Evolutionary conservation across 1,284 basidiomycete genomes (phyloP).

Genomic region (Sphagnurus paluster): DNA sequence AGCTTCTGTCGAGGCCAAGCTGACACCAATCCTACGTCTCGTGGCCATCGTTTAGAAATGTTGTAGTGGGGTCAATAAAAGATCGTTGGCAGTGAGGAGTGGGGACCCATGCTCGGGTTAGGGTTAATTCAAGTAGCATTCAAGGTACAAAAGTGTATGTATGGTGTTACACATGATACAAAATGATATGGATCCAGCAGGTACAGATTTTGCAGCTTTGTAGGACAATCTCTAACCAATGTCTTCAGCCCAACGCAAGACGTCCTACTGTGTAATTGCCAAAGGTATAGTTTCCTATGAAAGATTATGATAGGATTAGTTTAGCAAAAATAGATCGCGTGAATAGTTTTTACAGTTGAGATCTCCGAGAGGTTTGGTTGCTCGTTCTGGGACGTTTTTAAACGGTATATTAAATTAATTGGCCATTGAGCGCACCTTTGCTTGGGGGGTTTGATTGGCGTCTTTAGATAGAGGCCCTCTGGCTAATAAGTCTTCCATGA

Average conservation of each 20-base stretch:
- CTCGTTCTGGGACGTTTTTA: neutral
- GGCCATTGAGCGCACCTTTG: neutral
- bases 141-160: neutral
- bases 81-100: neutral
- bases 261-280: constrained; percentile 30
- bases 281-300: neutral
- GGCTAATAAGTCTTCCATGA: constrained; percentile 26
- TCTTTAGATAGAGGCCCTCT: neutral
- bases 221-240: no score
- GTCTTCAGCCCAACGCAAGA: constrained; percentile 65
- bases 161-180: neutral
- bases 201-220: no score
- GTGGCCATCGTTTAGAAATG: constrained; percentile 52
- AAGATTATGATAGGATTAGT: no score
- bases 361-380: neutral
- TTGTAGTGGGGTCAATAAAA: neutral
- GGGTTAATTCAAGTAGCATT: constrained; percentile 11
- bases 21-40: constrained; percentile 71
- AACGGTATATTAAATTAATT: neutral
- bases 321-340: no score
- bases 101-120: constrained; percentile 3
- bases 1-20: constrained; percentile 71
- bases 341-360: neutral
- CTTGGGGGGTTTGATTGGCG: neutral
- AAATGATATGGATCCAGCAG: no score